A percentile compares a stretch with the other conserved stretches of the same genome.
Evolutionary conservation across 495 filamentous ascomycete genomes (phyloP).

Genomic region (Tuber umbilicatum): DNA sequence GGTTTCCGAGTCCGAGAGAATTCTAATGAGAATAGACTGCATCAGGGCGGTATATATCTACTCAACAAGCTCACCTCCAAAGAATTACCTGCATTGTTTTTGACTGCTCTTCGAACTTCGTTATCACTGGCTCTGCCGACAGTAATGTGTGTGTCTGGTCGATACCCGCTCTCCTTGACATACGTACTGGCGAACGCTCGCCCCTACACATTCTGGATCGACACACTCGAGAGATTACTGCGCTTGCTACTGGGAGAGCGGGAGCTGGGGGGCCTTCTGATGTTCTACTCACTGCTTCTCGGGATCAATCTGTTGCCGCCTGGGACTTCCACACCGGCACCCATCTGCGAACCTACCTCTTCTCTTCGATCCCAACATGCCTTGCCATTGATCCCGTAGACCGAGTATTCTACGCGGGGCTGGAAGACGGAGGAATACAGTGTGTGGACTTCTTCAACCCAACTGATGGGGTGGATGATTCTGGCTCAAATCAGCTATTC

Average conservation of each 20-base stretch:
- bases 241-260: slow-evolving; percentile 32
- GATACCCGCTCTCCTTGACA: slow-evolving; percentile 59
- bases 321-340: slow-evolving; percentile 83
- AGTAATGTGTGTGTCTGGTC: slow-evolving; percentile 90
- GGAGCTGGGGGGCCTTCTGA: slow-evolving; percentile 39
- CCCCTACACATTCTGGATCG: slow-evolving; percentile 34
- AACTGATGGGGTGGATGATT: slow-evolving; percentile 12
- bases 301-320: slow-evolving; percentile 50
- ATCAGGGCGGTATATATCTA: slow-evolving; percentile 79
- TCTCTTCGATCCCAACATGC: slow-evolving; percentile 64
- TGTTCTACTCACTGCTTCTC: slow-evolving; percentile 38
- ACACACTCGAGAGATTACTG: slow-evolving; percentile 38
- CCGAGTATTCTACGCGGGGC: slow-evolving; percentile 71
- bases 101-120: slow-evolving; percentile 64
- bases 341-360: slow-evolving; percentile 68
- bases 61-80: slow-evolving; percentile 82
- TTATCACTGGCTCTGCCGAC: slow-evolving; percentile 82
- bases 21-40: slow-evolving; percentile 53
- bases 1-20: not conserved
- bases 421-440: slow-evolving; percentile 77
- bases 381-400: slow-evolving; percentile 75
- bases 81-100: slow-evolving; percentile 68
- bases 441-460: slow-evolving; percentile 57
- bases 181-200: slow-evolving; percentile 25
- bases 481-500: slow-evolving; percentile 27